phyloP scores from a whole-genome alignment of 2,329 filamentous ascomycete genomes.

The Colletotrichum tofieldiae region DNA sequence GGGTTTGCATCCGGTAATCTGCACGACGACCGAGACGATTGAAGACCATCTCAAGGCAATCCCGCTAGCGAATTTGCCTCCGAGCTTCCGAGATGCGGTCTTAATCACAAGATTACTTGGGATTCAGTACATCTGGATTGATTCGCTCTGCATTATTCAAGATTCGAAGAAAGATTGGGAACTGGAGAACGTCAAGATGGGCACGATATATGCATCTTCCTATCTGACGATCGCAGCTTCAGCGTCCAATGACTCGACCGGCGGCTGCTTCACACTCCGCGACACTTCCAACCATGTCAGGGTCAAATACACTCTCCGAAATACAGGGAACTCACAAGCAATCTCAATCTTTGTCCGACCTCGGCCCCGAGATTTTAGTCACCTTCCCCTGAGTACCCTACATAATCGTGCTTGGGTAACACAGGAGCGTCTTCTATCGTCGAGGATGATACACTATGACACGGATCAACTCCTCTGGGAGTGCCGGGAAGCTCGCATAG shows the following conservation, averaged over 20 bases:
- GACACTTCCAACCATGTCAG: background rate
- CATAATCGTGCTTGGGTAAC: slow-evolving; percentile 45
- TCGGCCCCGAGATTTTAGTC: background rate
- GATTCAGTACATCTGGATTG: slow-evolving; percentile 30
- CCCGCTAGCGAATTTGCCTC: background rate
- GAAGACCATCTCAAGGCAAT: background rate
- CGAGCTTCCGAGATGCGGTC: slow-evolving; percentile 26
- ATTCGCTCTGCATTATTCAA: slow-evolving; percentile 36
- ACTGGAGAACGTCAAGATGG: slow-evolving; percentile 3
- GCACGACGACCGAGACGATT: background rate
- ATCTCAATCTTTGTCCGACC: background rate
- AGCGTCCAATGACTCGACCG: slow-evolving; percentile 3
- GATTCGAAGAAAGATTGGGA: slow-evolving; percentile 6
- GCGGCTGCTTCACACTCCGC: background rate
- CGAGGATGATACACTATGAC: slow-evolving; percentile 44
- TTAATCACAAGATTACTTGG: slow-evolving; percentile 13
- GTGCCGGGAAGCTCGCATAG: slow-evolving; percentile 27
- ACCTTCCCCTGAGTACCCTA: slow-evolving; percentile 15
- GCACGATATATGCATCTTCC: background rate
- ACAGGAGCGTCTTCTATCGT: slow-evolving; percentile 46
- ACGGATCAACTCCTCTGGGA: slow-evolving; percentile 44
- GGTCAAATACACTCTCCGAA: background rate
- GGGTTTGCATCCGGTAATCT: slow-evolving; percentile 5
- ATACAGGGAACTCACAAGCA: no score
- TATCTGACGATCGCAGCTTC: background rate